A percentile compares a stretch with the other conserved stretches of the same genome.
Conservation (phyloP, 768 basidiomycete species). For the Amanita exitialis region DNA sequence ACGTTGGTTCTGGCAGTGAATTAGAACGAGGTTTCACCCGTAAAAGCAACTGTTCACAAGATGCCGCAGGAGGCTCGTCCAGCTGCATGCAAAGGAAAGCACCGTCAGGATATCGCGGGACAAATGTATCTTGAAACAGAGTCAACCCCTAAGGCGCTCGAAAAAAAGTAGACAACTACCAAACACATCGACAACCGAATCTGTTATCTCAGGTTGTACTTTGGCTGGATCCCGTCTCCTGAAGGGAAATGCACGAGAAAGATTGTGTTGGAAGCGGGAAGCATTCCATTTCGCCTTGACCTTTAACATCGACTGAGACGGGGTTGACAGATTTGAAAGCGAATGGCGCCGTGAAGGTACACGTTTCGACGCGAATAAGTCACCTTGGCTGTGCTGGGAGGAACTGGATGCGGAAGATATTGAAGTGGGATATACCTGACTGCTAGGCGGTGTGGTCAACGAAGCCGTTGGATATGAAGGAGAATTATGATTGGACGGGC, state of each 20-base stretch:
- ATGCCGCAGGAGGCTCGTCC: constrained; percentile 1
- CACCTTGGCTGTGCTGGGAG: constrained; percentile 10
- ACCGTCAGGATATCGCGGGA: constrained; percentile 1
- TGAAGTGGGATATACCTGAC: background rate
- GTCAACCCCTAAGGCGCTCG: background rate
- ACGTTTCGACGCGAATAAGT: constrained; percentile 19
- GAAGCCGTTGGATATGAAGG: constrained; percentile 13
- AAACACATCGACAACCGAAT: background rate
- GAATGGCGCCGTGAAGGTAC: constrained; percentile 43
- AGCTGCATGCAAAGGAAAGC: background rate
- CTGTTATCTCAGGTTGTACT: constrained; percentile 3
- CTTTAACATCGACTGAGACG: constrained; percentile 36
- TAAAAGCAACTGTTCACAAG: constrained; percentile 14
- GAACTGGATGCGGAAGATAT: constrained; percentile 11
- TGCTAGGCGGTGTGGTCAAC: constrained; percentile 6
- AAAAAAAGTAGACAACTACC: background rate
- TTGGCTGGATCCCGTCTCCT: constrained; percentile 22
- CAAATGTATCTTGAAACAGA: background rate
- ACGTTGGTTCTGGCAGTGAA: constrained; percentile 55
- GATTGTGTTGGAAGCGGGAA: constrained; percentile 32
- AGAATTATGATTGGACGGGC: constrained; percentile 24
- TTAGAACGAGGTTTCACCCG: constrained; percentile 50
- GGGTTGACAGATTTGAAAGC: constrained; percentile 41
- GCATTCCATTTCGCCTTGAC: constrained; percentile 32
- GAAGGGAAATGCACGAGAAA: constrained; percentile 47